Evolutionary conservation across 2,329 filamentous ascomycete species (phyloP).

Genomic region (Cladophialophora immunda): DNA sequence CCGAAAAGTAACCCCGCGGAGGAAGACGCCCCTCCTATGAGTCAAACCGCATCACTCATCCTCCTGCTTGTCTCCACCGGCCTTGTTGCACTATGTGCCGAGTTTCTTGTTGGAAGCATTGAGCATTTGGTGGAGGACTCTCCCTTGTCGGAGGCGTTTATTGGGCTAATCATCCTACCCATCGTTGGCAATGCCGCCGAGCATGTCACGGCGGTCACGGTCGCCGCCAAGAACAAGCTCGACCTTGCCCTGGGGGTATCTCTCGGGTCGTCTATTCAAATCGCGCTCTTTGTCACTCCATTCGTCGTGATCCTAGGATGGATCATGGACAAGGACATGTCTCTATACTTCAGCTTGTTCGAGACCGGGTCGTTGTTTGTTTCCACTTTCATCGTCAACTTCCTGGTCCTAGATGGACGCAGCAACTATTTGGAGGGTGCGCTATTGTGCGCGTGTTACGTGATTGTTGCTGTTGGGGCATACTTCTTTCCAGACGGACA

Average conservation of each 20-base stretch:
- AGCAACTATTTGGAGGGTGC: slow-evolving; percentile 69
- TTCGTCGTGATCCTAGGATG: slow-evolving; percentile 70
- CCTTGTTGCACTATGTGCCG: slow-evolving; percentile 79
- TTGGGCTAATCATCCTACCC: slow-evolving; percentile 70
- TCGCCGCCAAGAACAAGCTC: slow-evolving; percentile 73
- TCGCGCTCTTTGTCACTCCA: slow-evolving; percentile 69
- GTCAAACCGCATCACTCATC: slow-evolving; percentile 73
- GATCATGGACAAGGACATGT: slow-evolving; percentile 71
- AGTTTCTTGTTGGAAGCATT: slow-evolving; percentile 70
- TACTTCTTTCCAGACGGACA: slow-evolving; percentile 41
- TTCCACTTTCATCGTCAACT: slow-evolving; percentile 63
- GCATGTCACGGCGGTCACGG: slow-evolving; percentile 70
- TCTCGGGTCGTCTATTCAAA: slow-evolving; percentile 72
- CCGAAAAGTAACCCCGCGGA: slow-evolving; percentile 17
- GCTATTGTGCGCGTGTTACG: slow-evolving; percentile 66
- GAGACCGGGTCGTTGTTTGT: slow-evolving; percentile 75
- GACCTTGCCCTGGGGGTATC: slow-evolving; percentile 72
- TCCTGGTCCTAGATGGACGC: slow-evolving; percentile 69
- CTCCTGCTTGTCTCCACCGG: slow-evolving; percentile 76
- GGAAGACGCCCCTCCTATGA: slow-evolving; percentile 67
- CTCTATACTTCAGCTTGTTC: slow-evolving; percentile 85
- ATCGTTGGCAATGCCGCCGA: slow-evolving; percentile 74
- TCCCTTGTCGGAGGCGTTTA: slow-evolving; percentile 65
- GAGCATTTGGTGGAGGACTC: slow-evolving; percentile 60
- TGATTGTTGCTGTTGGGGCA: slow-evolving; percentile 66